Evolutionary conservation across 768 basidiomycete genomes (phyloP).

Genomic region (Kwoniella dejecticola): DNA sequence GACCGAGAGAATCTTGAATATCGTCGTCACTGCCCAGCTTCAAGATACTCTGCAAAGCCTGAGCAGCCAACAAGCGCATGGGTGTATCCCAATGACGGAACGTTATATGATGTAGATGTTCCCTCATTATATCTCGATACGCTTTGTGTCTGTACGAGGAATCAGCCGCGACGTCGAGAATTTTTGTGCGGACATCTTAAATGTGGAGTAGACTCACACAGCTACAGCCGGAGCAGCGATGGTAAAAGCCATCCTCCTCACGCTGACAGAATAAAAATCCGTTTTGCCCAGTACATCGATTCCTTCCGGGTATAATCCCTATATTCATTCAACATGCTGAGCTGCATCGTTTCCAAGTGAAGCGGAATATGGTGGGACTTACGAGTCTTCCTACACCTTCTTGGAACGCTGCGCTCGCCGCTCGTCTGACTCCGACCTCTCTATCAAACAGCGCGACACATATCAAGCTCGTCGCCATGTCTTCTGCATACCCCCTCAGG

Average conservation of each 20-base stretch:
- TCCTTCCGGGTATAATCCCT: conserved; percentile 90
- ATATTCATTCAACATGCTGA: too few species aligned
- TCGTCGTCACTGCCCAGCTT: conserved; percentile 53
- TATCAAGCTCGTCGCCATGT: conserved; percentile 72
- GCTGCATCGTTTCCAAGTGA: conserved; percentile 4
- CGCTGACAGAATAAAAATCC: conserved; percentile 92
- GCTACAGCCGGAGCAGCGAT: conserved; percentile 82
- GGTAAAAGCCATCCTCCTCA: conserved; percentile 80
- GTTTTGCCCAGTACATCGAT: conserved; percentile 89
- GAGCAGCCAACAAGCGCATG: conserved; percentile 76
- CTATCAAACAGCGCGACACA: conserved; percentile 84
- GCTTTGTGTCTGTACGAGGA: conserved; percentile 66
- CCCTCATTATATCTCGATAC: conserved; percentile 70
- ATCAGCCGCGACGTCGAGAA: too few species aligned
- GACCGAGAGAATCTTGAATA: conserved; percentile 28
- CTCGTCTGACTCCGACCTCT: conserved; percentile 89
- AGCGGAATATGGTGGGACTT: conserved; percentile 41
- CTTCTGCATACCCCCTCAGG: conserved; percentile 65
- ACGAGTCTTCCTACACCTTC: conserved; percentile 95
- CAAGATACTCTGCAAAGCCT: conserved; percentile 72
- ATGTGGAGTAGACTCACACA: conserved; percentile 62
- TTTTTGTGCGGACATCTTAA: too few species aligned
- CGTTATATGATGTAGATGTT: conserved; percentile 72
- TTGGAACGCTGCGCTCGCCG: conserved; percentile 96
- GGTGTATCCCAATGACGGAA: conserved; percentile 84